Percentiles rank a stretch among this genome's conserved stretches.
phyloP scores from a whole-genome alignment of 306 rosid genomes.

The Hippophae gyantsensis region DNA sequence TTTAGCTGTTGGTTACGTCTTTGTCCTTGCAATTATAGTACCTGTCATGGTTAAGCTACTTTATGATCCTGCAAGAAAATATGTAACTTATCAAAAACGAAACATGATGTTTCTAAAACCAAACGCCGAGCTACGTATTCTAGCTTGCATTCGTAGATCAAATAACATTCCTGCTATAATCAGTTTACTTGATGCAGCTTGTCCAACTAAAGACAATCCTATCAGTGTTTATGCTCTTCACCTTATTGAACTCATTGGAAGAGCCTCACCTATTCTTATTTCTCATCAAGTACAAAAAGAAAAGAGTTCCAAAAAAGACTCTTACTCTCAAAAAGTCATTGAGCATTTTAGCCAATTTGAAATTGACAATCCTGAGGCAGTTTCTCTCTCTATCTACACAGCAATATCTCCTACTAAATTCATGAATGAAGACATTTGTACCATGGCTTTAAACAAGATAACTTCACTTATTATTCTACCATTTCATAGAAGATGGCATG shows the following conservation, averaged over 20 bases:
- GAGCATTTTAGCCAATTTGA: conserved; percentile 27
- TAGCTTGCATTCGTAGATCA: conserved; percentile 30
- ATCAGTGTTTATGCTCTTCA: conserved; percentile 33
- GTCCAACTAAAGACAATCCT: conserved; percentile 31
- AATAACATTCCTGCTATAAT: conserved; percentile 23
- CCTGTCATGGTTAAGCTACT: conserved; percentile 27
- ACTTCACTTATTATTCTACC: conserved; percentile 42
- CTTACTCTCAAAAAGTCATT: conserved; percentile 39
- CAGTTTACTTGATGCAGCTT: conserved; percentile 27
- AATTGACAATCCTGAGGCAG: conserved; percentile 17
- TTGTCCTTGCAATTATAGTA: conserved; percentile 19
- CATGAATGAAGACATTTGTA: conserved; percentile 48
- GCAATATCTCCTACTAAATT: conserved; percentile 32
- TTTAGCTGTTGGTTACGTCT: conserved; percentile 13
- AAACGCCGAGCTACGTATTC: conserved; percentile 23
- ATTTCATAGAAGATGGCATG: conserved; percentile 38
- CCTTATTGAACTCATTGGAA: conserved; percentile 41
- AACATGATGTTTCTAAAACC: conserved; percentile 25
- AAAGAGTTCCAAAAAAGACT: conserved; percentile 3
- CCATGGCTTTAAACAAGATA: conserved; percentile 37
- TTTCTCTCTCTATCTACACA: conserved; percentile 25
- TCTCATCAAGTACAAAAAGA: conserved; percentile 28
- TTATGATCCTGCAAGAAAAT: conserved; percentile 43
- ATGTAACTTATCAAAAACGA: conserved; percentile 34
- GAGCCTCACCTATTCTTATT: conserved; percentile 34